Base-by-base conservation (phyloP, 768 basidiomycete species). In the Tulasnella sp. region DNA sequence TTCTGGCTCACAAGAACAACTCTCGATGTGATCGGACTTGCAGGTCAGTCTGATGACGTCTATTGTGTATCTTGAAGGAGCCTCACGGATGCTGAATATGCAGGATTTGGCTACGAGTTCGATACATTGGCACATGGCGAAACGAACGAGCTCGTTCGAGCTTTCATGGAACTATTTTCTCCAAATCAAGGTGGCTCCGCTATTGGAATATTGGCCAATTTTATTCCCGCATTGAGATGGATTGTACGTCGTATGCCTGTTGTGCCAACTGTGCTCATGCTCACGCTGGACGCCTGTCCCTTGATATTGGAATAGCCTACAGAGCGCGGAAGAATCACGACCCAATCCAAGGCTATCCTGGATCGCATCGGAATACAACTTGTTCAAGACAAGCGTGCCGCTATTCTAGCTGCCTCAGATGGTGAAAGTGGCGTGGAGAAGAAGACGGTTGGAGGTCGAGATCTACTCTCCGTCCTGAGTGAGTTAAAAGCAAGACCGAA, bases 61-160 rank as follows among this genome's bases (percentile, higher is more conserved):
- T 22, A 18, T 20, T 34, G 50, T 20, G 12, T 22, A n/a, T 14
- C 12, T 18, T 14, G 64, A 37, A 69, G 11, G 24, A 20, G 34
- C 6, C 31, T 28, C 12, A 46, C 46, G 11, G 40, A 9, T 24
- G 28, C n/a, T 46, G 28, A 14, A 7, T 9, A 46, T 31, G 6
- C 73, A 85, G 86, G 86, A 2, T 87, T 87, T 81, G 84, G 85
- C 82, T 87, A 86, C 79, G 81, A 84, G 28, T 87, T 87, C 80
- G 81, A 86, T 74, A 80, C 86, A 3, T 82, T 87, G 28, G 84
- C 83, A 0, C 60, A 81, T 16, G 84, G 84, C 1, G 78, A 82
- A 69, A 82, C 80, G 28, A 86, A 85, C 78, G 86, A 86, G 80
- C 84, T 87, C 12, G 85, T 82, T 60, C 60, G 82, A 44, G 86